Evolutionary conservation across 1,284 basidiomycete genomes (phyloP), one percentile per base, ranked within the genome.

Genomic region (Boletus semigastroideus): DNA sequence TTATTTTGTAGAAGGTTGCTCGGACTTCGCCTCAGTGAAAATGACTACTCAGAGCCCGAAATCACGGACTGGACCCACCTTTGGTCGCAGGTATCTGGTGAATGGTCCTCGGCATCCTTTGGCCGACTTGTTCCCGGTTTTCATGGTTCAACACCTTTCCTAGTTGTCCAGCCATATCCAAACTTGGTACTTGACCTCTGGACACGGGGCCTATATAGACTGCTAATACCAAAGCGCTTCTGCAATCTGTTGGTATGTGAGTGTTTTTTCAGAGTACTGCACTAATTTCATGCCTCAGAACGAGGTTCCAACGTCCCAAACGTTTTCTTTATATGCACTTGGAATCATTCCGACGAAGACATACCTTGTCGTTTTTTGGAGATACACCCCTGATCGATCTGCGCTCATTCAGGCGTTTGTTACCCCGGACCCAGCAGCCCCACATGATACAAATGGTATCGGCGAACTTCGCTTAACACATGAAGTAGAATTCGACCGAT

Each of bases 401-500:
- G 22, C 25, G 12, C 8, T 47, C 36, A 34, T 46, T 12, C 30
- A 46, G 12, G 43, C 43, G 20, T 40, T 39, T 17, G 20, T 17
- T 16, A 28, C 19, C n/a, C 37, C 37, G 3, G 38, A 43, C 8
- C 19, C 31, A 4, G 17, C 5, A 17, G 19, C 8, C 8, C 27
- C n/a, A 3, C n/a, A 20, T 14, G 47, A 38, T 16, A 8, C 3
- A 16, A 16, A 25, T 34, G 22, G 10, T 2, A 14, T 50, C 33
- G 30, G 36, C 33, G 40, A 43, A 42, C 48, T 49, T 28, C 5
- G 25, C 48, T 27, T 48, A 38, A 51, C 49, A 3, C 49, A 51
- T 16, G 14, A 51, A 41, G 25, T 20, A 10, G 22, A 12, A 19
- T 25, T 38, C 20, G 12, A 20, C 10, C 37, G 5, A 12, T 16